Conservation (phyloP, 495 filamentous ascomycete species). For the Pyrenula aspistea region DNA sequence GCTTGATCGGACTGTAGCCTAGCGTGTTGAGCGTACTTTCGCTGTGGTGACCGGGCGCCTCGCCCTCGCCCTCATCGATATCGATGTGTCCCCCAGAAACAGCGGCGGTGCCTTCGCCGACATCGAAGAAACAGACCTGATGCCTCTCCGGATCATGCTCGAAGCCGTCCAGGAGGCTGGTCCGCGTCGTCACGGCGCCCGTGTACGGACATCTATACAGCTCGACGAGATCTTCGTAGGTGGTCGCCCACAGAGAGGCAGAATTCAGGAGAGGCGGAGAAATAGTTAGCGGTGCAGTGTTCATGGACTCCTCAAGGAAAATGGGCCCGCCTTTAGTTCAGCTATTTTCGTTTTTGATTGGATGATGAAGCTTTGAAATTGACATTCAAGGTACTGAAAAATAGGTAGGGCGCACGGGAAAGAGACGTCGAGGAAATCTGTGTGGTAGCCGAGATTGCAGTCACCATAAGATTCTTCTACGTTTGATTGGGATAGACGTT, state of each 20-base stretch:
- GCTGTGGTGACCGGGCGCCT: conserved; percentile 1
- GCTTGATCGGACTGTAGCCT: conserved; percentile 26
- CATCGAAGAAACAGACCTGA: conserved; percentile 28
- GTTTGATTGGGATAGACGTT: too few species aligned
- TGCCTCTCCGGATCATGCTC: conserved; percentile 33
- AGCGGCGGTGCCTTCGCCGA: conserved; percentile 5
- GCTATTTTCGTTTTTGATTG: too few species aligned
- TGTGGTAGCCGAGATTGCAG: too few species aligned
- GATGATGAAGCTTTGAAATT: too few species aligned
- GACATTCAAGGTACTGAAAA: too few species aligned
- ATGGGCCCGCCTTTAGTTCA: too few species aligned
- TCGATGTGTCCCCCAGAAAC: too few species aligned
- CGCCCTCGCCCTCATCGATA: conserved; percentile 13
- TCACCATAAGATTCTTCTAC: too few species aligned
- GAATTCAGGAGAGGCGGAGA: conserved; percentile 58
- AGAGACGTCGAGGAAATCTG: too few species aligned
- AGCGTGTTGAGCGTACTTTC: conserved; percentile 27
- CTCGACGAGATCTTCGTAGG: conserved; percentile 35
- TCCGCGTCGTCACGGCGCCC: conserved; percentile 60
- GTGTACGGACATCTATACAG: conserved; percentile 47
- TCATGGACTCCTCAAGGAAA: too few species aligned
- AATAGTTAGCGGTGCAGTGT: conserved; percentile 29
- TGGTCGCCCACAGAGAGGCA: conserved; percentile 58
- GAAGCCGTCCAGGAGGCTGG: conserved; percentile 47
- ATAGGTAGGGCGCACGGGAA: too few species aligned